Evolutionary conservation across 1,139 yeast species (phyloP), one percentile per base, ranked within the genome.

Genomic region (Yamadazyma pseudoaaseri): DNA sequence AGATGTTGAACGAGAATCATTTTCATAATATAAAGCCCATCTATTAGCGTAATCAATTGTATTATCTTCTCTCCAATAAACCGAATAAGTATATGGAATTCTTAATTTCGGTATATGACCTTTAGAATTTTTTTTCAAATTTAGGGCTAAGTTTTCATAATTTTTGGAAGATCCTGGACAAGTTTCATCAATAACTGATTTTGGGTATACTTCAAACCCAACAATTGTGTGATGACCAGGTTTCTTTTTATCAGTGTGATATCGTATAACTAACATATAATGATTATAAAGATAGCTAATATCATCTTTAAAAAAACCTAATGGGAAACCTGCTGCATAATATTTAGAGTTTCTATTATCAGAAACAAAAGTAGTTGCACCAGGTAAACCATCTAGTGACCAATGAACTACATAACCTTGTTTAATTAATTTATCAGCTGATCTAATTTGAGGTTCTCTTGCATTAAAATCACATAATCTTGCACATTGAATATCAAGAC

Each of bases 121-220:
- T 9, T 46, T 38, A 7, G 41, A 37, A 34, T 46, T 48, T 16
- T 47, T 44, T 12, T 48, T 41, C 18, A 52, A 40, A 3, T 49
- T 50, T 9, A 83, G 48, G 29, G 79, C 76, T 47, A 68, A 76
- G 45, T 79, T 76, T 29, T 71, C 62, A 52, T 70, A 81, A 47
- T 73, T 58, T 44, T 73, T 78, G 3, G 81, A 67, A 2, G 82
- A 76, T 5, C 89, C 89, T 2, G 90, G 90, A 52, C 92, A 83
- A 26, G 69, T 67, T 43, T 62, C 75, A 50, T 79, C 81, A 31
- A 73, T 65, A 10, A 86, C 90, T 37, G 94, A 82, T 55, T 79
- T 82, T 8, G 96, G 96, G 51, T 87, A 87, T 6, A 86, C 87
- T 60, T 89, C 97, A 48, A 87, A 86, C 0, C 96, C 97, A 15